Evolutionary conservation across 192 early-diverging fungal species (phyloP).

Genomic region (Neocallimastix lanati): DNA sequence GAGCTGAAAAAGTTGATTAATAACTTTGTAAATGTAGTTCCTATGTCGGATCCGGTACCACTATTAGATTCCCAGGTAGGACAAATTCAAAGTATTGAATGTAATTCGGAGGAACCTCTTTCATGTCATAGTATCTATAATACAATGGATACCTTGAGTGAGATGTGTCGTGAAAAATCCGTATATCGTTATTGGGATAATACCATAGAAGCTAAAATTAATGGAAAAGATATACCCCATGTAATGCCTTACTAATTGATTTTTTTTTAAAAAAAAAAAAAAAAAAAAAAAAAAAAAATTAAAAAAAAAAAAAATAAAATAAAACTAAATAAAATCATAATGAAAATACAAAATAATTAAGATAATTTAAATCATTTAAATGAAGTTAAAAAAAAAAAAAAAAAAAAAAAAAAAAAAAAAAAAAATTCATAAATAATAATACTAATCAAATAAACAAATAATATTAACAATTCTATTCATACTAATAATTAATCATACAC

Average conservation of each 20-base stretch:
- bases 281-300: no score
- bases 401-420: no score
- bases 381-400: no score
- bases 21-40: background rate
- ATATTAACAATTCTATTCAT: no score
- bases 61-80: background rate
- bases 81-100: background rate
- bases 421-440: no score
- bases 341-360: no score
- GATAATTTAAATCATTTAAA: no score
- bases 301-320: no score
- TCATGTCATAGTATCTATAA: background rate
- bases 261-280: no score
- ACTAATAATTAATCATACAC: no score
- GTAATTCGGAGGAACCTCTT: background rate
- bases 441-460: no score
- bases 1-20: background rate
- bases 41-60: background rate
- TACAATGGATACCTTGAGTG: background rate
- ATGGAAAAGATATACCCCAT: background rate
- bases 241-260: background rate
- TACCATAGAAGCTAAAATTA: background rate
- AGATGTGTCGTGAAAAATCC: background rate
- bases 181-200: background rate
- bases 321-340: no score